Percentiles rank a stretch among this genome's conserved stretches.
Evolutionary conservation across 2,329 filamentous ascomycete genomes (phyloP).

Genomic region (Cordyceps tenuipes): DNA sequence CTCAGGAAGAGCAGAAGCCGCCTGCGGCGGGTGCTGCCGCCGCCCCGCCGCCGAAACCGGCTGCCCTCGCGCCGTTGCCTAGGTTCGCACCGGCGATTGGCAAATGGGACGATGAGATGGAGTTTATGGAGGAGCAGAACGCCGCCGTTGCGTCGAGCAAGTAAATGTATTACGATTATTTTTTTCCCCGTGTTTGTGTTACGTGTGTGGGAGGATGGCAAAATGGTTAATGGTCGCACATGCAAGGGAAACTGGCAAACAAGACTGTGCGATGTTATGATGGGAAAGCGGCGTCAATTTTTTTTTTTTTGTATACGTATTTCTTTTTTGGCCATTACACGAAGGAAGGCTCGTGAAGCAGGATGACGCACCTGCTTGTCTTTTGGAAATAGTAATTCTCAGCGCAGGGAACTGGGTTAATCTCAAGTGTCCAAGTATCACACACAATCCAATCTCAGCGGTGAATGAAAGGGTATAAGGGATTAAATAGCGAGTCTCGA

Average conservation of each 20-base stretch:
- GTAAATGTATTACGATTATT: not conserved
- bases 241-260: not conserved
- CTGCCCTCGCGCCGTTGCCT: slow-evolving; percentile 21
- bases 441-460: not conserved
- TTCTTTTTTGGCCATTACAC: not conserved
- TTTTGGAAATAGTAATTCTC: not conserved
- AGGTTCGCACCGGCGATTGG: slow-evolving; percentile 32
- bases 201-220: not conserved
- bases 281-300: not conserved
- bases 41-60: slow-evolving; percentile 19
- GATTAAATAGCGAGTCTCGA: not conserved
- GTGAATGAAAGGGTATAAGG: not conserved
- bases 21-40: slow-evolving; percentile 5
- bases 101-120: slow-evolving; percentile 53
- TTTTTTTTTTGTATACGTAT: not conserved
- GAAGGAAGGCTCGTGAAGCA: not conserved
- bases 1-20: slow-evolving; percentile 17
- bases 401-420: not conserved
- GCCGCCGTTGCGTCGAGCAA: not conserved
- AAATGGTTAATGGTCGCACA: not conserved
- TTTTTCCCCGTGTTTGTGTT: not conserved
- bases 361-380: not conserved
- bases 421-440: not conserved
- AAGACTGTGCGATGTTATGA: not conserved
- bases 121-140: slow-evolving; percentile 36